A percentile compares a stretch with the other conserved stretches of the same genome.
phyloP scores from a whole-genome alignment of 495 filamentous ascomycete species.

The Hypoxylon cercidicola region DNA sequence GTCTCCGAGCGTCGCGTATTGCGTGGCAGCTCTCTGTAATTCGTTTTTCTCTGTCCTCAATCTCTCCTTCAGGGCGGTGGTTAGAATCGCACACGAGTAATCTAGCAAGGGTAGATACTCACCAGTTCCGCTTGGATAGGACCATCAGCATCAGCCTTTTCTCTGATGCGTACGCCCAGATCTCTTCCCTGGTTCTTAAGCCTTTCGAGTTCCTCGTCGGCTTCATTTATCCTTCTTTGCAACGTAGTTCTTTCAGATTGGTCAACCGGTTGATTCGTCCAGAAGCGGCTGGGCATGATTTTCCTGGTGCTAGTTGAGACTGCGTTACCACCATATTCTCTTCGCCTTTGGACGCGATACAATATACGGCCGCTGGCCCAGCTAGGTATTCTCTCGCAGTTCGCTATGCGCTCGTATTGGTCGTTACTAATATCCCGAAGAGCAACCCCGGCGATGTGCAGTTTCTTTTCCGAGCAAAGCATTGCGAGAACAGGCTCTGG shows the following conservation, averaged over 20 bases:
- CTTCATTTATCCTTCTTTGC: slow-evolving; percentile 47
- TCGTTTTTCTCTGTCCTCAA: slow-evolving; percentile 53
- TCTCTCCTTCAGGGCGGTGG: slow-evolving; percentile 40
- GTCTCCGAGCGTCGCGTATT: slow-evolving; percentile 73
- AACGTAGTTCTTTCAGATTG: slow-evolving; percentile 63
- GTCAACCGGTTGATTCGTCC: slow-evolving; percentile 83
- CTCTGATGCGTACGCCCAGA: slow-evolving; percentile 49
- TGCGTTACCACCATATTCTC: slow-evolving; percentile 78
- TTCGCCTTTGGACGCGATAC: slow-evolving; percentile 70
- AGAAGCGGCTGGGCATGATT: slow-evolving; percentile 67
- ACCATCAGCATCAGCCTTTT: slow-evolving; percentile 31
- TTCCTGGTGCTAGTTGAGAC: slow-evolving; percentile 69
- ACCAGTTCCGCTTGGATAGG: slow-evolving; percentile 45
- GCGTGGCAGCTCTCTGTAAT: slow-evolving; percentile 68
- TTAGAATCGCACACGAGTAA: slow-evolving; percentile 35
- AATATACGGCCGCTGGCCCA: slow-evolving; percentile 71
- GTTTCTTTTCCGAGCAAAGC: slow-evolving; percentile 74
- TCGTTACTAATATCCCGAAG: slow-evolving; percentile 69
- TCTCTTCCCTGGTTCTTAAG: slow-evolving; percentile 49
- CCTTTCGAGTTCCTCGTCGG: slow-evolving; percentile 50
- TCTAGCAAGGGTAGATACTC: slow-evolving; percentile 21
- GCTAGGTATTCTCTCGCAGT: slow-evolving; percentile 55
- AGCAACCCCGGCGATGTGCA: slow-evolving; percentile 75
- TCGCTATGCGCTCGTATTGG: slow-evolving; percentile 69
- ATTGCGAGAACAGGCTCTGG: slow-evolving; percentile 88